Evolutionary conservation across 345 rosid genomes (phyloP).

Genomic region (Kernera saxatilis): DNA sequence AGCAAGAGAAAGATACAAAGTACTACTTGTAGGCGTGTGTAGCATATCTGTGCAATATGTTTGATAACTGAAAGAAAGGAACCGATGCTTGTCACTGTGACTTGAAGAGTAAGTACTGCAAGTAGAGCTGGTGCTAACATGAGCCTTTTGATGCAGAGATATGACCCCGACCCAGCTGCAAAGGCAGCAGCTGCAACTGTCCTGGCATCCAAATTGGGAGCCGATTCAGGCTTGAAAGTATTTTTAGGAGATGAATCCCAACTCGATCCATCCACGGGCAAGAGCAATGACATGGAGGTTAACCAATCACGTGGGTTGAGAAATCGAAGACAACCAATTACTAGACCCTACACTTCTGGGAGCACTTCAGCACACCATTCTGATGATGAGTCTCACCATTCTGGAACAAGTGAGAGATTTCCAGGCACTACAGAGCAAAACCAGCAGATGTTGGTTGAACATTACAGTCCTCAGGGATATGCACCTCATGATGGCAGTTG

Average conservation of each 20-base stretch:
- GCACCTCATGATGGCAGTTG: slow-evolving; percentile 61
- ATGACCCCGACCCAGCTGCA: slow-evolving; percentile 96
- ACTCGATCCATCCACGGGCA: slow-evolving; percentile 40
- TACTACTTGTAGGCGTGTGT: background rate
- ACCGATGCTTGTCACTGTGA: background rate
- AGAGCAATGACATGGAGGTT: slow-evolving; percentile 61
- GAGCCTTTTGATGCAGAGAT: slow-evolving; percentile 52
- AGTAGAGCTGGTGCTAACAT: slow-evolving; percentile 15
- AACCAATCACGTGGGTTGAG: slow-evolving; percentile 66
- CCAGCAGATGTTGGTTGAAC: slow-evolving; percentile 57
- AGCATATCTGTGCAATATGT: background rate
- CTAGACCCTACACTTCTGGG: slow-evolving; percentile 48
- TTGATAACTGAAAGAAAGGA: background rate
- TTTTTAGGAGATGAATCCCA: slow-evolving; percentile 60
- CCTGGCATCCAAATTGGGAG: slow-evolving; percentile 91
- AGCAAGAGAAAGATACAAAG: background rate
- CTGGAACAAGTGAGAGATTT: slow-evolving; percentile 32
- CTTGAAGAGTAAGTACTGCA: background rate
- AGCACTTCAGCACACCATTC: slow-evolving; percentile 37
- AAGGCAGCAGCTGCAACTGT: slow-evolving; percentile 97
- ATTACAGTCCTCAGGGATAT: slow-evolving; percentile 54
- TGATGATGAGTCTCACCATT: slow-evolving; percentile 38
- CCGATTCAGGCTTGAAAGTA: slow-evolving; percentile 87
- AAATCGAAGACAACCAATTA: slow-evolving; percentile 53
- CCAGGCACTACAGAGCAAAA: slow-evolving; percentile 41